phyloP scores from a whole-genome alignment of 1,139 yeast genomes.

The Hemisphaericaspora xylofermentans region DNA sequence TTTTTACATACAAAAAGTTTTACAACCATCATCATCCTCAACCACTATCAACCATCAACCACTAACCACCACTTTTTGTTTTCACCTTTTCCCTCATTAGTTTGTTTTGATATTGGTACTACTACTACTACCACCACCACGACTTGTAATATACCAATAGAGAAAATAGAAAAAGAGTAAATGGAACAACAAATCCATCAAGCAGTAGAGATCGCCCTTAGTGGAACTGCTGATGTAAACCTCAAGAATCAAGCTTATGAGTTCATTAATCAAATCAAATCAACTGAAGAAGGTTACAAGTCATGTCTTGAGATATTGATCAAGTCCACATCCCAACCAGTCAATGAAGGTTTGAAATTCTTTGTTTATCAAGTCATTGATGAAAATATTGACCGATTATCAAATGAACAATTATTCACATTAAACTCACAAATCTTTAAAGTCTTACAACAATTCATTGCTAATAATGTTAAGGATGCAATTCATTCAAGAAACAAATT shows the following conservation, averaged over 20 bases:
- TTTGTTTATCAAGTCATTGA: constrained; percentile 81
- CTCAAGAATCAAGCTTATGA: constrained; percentile 83
- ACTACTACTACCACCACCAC: too few species aligned
- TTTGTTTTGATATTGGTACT: too few species aligned
- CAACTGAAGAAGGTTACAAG: constrained; percentile 77
- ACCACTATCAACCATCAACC: too few species aligned
- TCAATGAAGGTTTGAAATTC: constrained; percentile 61
- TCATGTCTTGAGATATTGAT: constrained; percentile 66
- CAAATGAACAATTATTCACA: constrained; percentile 42
- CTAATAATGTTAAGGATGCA: constrained; percentile 47
- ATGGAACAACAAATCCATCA: constrained; percentile 90
- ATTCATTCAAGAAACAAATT: constrained; percentile 74
- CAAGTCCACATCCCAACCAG: constrained; percentile 20
- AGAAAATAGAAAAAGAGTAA: neutral
- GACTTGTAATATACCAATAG: too few species aligned
- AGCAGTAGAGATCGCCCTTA: constrained; percentile 88
- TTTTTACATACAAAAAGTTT: too few species aligned
- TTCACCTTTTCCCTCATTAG: neutral
- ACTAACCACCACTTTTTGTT: neutral
- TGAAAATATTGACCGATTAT: constrained; percentile 54
- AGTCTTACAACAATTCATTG: constrained; percentile 33
- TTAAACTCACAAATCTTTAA: constrained; percentile 44
- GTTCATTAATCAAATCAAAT: constrained; percentile 72
- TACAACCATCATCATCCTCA: too few species aligned
- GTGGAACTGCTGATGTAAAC: constrained; percentile 66